Base-by-base conservation (phyloP, 2,329 filamentous ascomycete species). In the Hypoxylon sp. region DNA sequence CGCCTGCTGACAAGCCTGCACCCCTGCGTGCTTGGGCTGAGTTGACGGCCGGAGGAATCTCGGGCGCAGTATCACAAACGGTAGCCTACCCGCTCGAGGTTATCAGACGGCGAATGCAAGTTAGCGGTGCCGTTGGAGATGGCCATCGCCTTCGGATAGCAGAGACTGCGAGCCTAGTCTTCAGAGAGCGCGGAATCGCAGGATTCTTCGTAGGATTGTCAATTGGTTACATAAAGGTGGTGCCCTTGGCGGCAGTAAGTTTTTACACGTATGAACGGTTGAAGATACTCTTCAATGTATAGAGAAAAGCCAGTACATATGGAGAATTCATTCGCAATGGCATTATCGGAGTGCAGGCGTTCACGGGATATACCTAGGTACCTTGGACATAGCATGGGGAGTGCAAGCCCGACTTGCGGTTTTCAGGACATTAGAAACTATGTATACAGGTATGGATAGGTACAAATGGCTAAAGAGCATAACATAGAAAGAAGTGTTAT, bases 51-150 rank as follows among this genome's bases (percentile, higher is more conserved):
- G 96, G 96, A 52, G 96, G 94, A 0, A 79, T 96, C 9, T 94
- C 96, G 0, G 96, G 96, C 1, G 84, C 97, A 67, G 89, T 98
- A 1, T 94, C 94, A 6, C 96, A 99, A 80, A 97, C 95, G 0
- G 89, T 91, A 0, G 97, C 94, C 14, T 99, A 99, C 79, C 96
- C 96, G 4, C 85, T 99, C 2, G 96, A 99, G 80, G 93, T 99
- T 14, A 92, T 98, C 65, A 86, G 96, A 67, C 87, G 96, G 70
- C 87, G 96, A 52, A 98, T 99, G 95, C 96, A 99, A 79, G 96
- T 99, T 13, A 93, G 94, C 52, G 96, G 95, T 10, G 94, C 95
- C 0, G 94, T 98, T 0, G 96, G 96, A 1, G 94, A 98, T 78
- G 94, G 95, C 0, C 93, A 89, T 74, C 85, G 92, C 50, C 81